Evolutionary conservation across 148 eudicot genomes (phyloP).

Genomic region (Tetragonia tetragonoides): DNA sequence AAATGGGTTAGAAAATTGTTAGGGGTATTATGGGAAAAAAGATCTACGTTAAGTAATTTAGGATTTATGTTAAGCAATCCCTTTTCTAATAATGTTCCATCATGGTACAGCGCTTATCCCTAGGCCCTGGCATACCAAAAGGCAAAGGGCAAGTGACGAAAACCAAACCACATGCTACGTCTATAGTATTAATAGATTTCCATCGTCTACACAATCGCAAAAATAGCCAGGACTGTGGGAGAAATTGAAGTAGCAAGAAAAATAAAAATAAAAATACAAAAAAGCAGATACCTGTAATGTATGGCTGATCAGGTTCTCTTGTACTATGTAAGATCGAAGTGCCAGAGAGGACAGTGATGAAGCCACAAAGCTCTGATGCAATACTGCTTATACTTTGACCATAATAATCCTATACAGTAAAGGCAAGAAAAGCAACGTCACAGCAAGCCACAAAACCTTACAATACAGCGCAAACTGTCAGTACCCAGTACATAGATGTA

Average conservation of each 20-base stretch:
- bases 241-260: neutral
- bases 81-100: no score
- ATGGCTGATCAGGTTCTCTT: conserved; percentile 45
- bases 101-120: no score
- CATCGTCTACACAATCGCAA: neutral
- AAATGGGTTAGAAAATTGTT: no score
- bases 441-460: neutral
- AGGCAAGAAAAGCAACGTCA: neutral
- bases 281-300: conserved; percentile 37
- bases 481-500: neutral
- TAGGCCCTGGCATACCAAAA: no score
- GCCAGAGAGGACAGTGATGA: conserved; percentile 46
- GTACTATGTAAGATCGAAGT: conserved; percentile 46
- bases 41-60: no score
- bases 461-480: neutral
- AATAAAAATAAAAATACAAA: neutral
- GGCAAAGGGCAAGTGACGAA: neutral
- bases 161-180: neutral
- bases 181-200: neutral
- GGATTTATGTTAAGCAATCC: no score
- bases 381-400: conserved; percentile 51
- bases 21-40: no score
- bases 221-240: neutral
- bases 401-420: conserved; percentile 38
- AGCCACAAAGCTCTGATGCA: conserved; percentile 49